These are phyloP conservation scores for Candida verbasci DNA, from an alignment of 805 yeast genomes.

Conservation along the genomic window DNA sequence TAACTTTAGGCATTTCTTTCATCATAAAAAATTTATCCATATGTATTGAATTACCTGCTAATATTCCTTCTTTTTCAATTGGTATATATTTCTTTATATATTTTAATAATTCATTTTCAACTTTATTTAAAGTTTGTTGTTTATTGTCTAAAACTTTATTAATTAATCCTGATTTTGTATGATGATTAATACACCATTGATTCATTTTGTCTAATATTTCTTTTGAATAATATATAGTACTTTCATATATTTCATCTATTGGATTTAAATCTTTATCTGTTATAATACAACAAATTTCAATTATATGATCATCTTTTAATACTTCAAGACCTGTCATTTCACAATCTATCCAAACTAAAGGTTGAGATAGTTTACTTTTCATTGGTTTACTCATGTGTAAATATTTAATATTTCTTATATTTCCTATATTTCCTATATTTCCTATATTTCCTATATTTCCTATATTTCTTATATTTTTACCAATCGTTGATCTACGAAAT, in stretches of 20 bases:
- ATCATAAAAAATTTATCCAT: conserved; percentile 84
- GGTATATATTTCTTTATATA: conserved; percentile 58
- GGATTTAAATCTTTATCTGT: conserved; percentile 79
- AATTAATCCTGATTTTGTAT: conserved; percentile 72
- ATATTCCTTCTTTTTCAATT: conserved; percentile 52
- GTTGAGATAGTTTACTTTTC: conserved; percentile 18
- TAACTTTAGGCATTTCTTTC: conserved; percentile 74
- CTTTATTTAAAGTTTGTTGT: conserved; percentile 50
- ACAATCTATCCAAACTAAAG: conserved; percentile 92
- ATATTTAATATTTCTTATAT: too few species aligned
- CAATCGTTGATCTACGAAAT: too few species aligned
- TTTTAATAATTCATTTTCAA: conserved; percentile 57
- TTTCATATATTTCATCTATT: conserved; percentile 76
- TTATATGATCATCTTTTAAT: conserved; percentile 66
- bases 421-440: too few species aligned
- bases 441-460: too few species aligned
- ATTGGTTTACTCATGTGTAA: too few species aligned
- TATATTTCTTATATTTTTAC: too few species aligned
- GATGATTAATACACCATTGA: conserved; percentile 85
- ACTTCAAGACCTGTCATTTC: conserved; percentile 96
- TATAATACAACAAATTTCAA: conserved; percentile 86
- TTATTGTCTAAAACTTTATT: conserved; percentile 58
- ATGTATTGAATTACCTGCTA: conserved; percentile 92
- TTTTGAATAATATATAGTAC: conserved; percentile 69
- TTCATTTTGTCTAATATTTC: conserved; percentile 66